A percentile compares a stretch with the other conserved stretches of the same genome.
phyloP scores from a whole-genome alignment of 306 rosid genomes.

The Canavalia gladiata region DNA sequence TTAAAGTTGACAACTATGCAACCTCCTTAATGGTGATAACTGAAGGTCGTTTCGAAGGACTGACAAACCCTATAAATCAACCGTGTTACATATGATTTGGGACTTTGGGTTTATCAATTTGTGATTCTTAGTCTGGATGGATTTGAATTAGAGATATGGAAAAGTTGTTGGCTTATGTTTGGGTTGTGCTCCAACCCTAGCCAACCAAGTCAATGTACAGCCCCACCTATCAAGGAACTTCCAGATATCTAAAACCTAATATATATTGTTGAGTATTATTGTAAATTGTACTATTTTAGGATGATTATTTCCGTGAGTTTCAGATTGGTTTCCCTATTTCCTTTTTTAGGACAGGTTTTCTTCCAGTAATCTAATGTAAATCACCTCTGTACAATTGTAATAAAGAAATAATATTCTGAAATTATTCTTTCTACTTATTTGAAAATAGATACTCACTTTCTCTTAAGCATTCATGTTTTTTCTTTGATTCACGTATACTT shows the following conservation, averaged over 20 bases:
- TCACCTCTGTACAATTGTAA: not conserved
- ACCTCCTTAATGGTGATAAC: not conserved
- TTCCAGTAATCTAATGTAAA: not conserved
- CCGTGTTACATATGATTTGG: not conserved
- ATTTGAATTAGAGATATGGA: not conserved
- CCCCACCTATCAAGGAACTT: not conserved
- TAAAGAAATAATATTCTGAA: not conserved
- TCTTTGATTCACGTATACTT: constrained; percentile 34
- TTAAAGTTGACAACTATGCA: not conserved
- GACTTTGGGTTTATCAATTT: not conserved
- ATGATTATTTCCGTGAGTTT: not conserved
- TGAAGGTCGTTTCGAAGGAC: not conserved
- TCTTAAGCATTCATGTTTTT: constrained; percentile 19
- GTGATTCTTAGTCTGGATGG: constrained; percentile 6
- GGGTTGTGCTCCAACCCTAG: not conserved
- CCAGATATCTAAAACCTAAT: not conserved
- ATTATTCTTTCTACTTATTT: not conserved
- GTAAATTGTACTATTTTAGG: not conserved
- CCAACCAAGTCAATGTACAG: not conserved
- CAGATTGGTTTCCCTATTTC: not conserved
- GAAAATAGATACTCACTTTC: constrained; percentile 17
- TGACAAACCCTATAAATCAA: not conserved
- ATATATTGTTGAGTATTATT: not conserved
- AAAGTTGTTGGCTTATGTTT: not conserved
- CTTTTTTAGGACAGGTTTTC: not conserved